A percentile compares a stretch with the other conserved stretches of the same genome.
Conservation (phyloP, 148 eudicot species). For the Rhododendron ovatum region DNA sequence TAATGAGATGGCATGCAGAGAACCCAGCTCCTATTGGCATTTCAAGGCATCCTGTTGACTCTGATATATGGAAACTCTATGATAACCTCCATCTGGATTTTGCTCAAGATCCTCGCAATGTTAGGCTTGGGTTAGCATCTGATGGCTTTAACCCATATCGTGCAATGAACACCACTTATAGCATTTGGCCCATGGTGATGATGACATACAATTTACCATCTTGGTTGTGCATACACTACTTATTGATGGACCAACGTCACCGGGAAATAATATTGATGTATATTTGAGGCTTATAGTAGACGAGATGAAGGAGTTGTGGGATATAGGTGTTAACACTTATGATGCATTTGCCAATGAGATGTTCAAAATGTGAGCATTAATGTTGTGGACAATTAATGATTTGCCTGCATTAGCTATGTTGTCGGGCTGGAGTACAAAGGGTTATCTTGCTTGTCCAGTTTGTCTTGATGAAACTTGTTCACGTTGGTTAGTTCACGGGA, state of each 20-base stretch:
- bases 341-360: background rate
- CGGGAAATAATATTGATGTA: slow-evolving; percentile 11
- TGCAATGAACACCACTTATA: no score
- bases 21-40: no score
- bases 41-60: no score
- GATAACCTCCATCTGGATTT: no score
- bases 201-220: no score
- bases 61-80: no score
- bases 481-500: background rate
- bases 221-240: background rate
- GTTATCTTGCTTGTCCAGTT: slow-evolving; percentile 4
- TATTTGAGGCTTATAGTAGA: background rate
- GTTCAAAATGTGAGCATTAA: background rate
- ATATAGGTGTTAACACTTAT: background rate
- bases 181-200: no score
- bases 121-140: no score
- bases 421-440: slow-evolving; percentile 18
- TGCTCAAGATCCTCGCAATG: no score
- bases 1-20: no score
- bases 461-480: background rate
- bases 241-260: background rate
- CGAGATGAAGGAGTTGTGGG: slow-evolving; percentile 8
- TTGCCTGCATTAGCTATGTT: slow-evolving; percentile 15
- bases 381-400: slow-evolving; percentile 19
- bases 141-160: no score